Evolutionary conservation across 176 grass and related monocot genomes (phyloP), one percentile per base, ranked within the genome.

Genomic region (Areca catechu): DNA sequence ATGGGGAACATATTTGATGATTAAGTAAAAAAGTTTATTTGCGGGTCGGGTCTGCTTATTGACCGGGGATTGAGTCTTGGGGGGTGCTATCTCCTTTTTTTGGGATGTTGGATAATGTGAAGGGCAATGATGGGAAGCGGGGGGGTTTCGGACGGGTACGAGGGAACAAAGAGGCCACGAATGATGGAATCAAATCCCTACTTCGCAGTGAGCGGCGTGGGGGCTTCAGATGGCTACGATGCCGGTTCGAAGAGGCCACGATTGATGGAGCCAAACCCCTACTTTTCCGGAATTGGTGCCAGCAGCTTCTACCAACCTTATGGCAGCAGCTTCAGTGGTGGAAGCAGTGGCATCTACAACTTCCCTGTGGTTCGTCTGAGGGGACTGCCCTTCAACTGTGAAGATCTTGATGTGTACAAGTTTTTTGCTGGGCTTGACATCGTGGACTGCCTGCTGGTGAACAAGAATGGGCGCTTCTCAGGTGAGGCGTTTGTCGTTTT

Each of bases 381-480:
- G 30, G 92, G 92, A 3, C 80, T 96, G 15, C 92, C 92, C 16
- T 96, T 96, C 74, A 85, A 96, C 66, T 90, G 92, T 3, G 88
- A 90, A 0, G 92, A 96, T 7, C 29, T 96, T 22, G 92, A 96
- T 49, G 77, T 96, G 47, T 71, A 58, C 80, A 90, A 90, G 77
- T 96, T 96, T 50, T 96, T 96, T 48, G 25, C 67, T 0, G 92
- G 86, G 15, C 71, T 90, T 54, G 86, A 96, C 61, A 83, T 90
- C 58, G 74, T 96, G 58, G 92, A 96, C 18, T 80, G 77, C 53
- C 74, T 96, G 25, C 71, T 90, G 27, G 83, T 88, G 56, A 79
- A 90, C 71, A 96, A 96, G 74, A 85, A 79, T 47, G 83, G 80
- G 12, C 80, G 83, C 57, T 90, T 96, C 56, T 79, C 80, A 0